Evolutionary conservation across 2,329 filamentous ascomycete genomes (phyloP).

Genomic region (Penicillium sp.): DNA sequence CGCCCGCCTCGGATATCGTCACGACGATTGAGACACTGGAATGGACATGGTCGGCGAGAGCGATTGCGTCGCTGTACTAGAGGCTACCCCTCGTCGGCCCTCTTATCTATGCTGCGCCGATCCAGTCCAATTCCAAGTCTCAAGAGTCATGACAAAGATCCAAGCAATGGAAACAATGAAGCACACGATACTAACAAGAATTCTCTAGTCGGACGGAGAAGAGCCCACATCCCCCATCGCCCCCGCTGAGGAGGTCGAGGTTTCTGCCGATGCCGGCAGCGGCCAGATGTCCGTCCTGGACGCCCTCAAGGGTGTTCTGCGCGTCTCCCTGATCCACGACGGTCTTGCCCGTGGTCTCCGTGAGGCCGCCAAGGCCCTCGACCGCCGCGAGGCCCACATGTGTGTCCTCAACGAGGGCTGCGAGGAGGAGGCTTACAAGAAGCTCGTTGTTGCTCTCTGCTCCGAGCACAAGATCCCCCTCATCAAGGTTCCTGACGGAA

Average conservation of each 20-base stretch:
- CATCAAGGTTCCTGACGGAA: constrained; percentile 99
- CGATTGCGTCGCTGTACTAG: not conserved
- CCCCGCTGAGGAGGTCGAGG: constrained; percentile 89
- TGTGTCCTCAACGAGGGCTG: constrained; percentile 99
- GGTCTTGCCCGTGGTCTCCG: constrained; percentile 97
- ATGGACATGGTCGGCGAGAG: constrained; percentile 1
- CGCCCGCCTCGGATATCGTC: not conserved
- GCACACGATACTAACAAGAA: not conserved
- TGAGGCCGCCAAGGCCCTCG: constrained; percentile 97
- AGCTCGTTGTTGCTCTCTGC: constrained; percentile 98
- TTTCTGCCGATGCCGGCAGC: constrained; percentile 80
- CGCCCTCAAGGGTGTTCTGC: constrained; percentile 97
- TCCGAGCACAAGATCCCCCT: constrained; percentile 99
- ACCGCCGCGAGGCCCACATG: constrained; percentile 99
- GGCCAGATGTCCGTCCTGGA: constrained; percentile 92
- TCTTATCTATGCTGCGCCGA: not conserved
- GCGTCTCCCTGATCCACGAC: constrained; percentile 99
- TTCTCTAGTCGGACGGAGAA: constrained; percentile 96
- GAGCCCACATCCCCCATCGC: constrained; percentile 76
- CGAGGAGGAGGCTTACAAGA: constrained; percentile 99
- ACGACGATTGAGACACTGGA: constrained; percentile 11
- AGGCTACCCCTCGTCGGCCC: not conserved
- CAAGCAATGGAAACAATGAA: not conserved
- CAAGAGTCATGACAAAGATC: not conserved
- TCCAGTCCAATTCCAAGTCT: not conserved